Evolutionary conservation across 2,329 filamentous ascomycete genomes (phyloP).

Genomic region (Epichloe elymi): DNA sequence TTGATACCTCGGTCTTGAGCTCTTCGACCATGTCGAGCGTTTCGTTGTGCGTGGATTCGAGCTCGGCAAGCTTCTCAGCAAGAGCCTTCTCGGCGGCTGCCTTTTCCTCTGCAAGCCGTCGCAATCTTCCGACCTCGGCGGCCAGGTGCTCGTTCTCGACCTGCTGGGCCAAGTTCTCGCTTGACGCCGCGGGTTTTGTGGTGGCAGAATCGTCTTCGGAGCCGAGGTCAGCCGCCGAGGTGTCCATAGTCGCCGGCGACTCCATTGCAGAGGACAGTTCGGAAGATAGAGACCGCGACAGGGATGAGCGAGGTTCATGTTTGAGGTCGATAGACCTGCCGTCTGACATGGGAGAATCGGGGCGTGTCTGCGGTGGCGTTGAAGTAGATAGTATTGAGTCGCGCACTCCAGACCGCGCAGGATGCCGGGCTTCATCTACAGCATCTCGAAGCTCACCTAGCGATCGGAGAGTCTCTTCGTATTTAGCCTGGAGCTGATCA

Average conservation of each 20-base stretch:
- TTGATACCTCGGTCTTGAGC: slow-evolving; percentile 74
- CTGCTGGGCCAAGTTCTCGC: slow-evolving; percentile 25
- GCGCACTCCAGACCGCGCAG: slow-evolving; percentile 31
- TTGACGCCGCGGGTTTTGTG: slow-evolving; percentile 27
- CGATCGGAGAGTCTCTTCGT: slow-evolving; percentile 74
- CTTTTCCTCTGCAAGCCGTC: slow-evolving; percentile 59
- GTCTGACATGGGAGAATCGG: slow-evolving; percentile 76
- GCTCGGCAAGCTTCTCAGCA: slow-evolving; percentile 64
- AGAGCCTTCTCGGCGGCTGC: slow-evolving; percentile 62
- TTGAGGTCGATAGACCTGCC: slow-evolving; percentile 57
- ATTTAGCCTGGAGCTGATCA: slow-evolving; percentile 72
- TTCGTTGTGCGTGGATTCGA: slow-evolving; percentile 71
- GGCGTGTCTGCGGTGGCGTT: slow-evolving; percentile 37
- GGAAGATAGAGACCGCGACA: slow-evolving; percentile 79
- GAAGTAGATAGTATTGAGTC: slow-evolving; percentile 41
- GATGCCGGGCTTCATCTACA: slow-evolving; percentile 64
- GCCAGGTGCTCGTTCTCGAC: slow-evolving; percentile 31
- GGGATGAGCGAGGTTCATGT: slow-evolving; percentile 51
- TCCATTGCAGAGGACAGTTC: slow-evolving; percentile 83
- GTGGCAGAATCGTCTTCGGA: slow-evolving; percentile 29
- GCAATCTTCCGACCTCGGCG: slow-evolving; percentile 59
- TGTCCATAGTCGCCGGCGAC: slow-evolving; percentile 52
- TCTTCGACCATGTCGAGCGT: slow-evolving; percentile 79
- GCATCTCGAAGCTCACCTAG: slow-evolving; percentile 77
- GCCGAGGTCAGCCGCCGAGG: slow-evolving; percentile 41